Evolutionary conservation across 352 stramenopile genomes (phyloP), one percentile per base, ranked within the genome.

Genomic region (Phytophthora sansomeana): DNA sequence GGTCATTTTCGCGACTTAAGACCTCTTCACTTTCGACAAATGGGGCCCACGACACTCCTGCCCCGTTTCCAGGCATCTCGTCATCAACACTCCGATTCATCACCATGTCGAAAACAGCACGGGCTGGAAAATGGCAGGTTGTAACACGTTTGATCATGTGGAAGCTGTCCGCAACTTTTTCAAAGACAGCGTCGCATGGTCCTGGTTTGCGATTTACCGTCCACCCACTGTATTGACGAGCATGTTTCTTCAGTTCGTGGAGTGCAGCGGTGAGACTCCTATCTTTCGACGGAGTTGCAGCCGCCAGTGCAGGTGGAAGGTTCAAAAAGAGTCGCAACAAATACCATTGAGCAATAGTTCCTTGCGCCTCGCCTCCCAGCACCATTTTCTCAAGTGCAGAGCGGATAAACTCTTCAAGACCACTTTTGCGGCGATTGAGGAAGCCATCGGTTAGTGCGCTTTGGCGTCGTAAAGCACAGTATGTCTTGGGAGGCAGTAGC

Each of bases 31-130:
- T 70, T 46, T 89, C 81, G 13, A 87, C 74, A 26, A 80, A 63
- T 0, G 78, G 78, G 59, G 85, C 70, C 74, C 68, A 79, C 3
- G 52, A 46, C 9, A 70, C 30, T 6, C 56, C 63, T 21, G 58
- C 56, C 39, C 63, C 63, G 14, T 17, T 35, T 5, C 59, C 47
- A 5, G 41, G 41, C 29, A 58, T 49, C 30, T 75, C 61, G 9
- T 62, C 47, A 33, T 64, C 65, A 46, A 60, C 56, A 46, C 62
- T 74, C 43, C 65, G 69, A 39, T 80, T 87, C 19, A 82, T 83
- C 30, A 91, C 75, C 70, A 89, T 81, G 54, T 92, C 85, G 52
- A 91, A 94, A 28, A 92, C 60, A 0, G 85, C 83, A 11, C 85
- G 81, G 29, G 85, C 80, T 39, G 85, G 85, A 47, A 91, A 94